Evolutionary conservation across 2,329 filamentous ascomycete species (phyloP).

Genomic region (Diaporthe citri): DNA sequence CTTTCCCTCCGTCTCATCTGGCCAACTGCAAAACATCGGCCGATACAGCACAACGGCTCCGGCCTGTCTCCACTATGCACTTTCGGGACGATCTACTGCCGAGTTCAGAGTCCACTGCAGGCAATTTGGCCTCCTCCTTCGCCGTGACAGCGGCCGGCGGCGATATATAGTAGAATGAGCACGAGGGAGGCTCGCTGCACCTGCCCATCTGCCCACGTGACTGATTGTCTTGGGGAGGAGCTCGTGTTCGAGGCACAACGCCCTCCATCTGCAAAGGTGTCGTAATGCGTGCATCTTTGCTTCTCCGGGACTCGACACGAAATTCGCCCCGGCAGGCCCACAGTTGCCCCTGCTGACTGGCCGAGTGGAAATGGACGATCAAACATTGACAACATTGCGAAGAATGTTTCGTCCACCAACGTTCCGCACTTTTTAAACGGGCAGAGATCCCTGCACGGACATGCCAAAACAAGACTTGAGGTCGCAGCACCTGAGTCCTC

Average conservation of each 20-base stretch:
- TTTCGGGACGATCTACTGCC: slow-evolving; percentile 31
- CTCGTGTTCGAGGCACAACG: slow-evolving; percentile 1
- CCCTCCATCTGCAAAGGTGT: not conserved
- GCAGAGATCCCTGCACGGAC: slow-evolving; percentile 21
- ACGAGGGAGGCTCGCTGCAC: not conserved
- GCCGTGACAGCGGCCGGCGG: slow-evolving; percentile 7
- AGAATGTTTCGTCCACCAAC: slow-evolving; percentile 33
- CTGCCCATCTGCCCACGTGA: not conserved
- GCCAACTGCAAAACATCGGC: slow-evolving; percentile 30
- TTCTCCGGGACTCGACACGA: not conserved
- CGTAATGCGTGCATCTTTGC: slow-evolving; percentile 11
- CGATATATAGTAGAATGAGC: slow-evolving; percentile 3
- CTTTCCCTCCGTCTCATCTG: slow-evolving; percentile 32
- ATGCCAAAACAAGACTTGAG: slow-evolving; percentile 14
- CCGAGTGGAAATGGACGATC: slow-evolving; percentile 26
- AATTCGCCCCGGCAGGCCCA: not conserved
- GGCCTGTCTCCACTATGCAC: slow-evolving; percentile 11
- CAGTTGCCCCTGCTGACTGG: slow-evolving; percentile 7
- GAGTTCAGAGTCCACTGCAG: slow-evolving; percentile 8
- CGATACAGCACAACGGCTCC: slow-evolving; percentile 31
- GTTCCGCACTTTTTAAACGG: slow-evolving; percentile 4
- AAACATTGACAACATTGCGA: slow-evolving; percentile 32
- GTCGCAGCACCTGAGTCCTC: slow-evolving; percentile 18
- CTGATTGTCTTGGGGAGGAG: not conserved
- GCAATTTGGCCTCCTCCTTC: not conserved